Percentiles rank a stretch among this genome's conserved stretches.
phyloP scores from a whole-genome alignment of 2,329 filamentous ascomycete genomes.

The Cercospora sp. region DNA sequence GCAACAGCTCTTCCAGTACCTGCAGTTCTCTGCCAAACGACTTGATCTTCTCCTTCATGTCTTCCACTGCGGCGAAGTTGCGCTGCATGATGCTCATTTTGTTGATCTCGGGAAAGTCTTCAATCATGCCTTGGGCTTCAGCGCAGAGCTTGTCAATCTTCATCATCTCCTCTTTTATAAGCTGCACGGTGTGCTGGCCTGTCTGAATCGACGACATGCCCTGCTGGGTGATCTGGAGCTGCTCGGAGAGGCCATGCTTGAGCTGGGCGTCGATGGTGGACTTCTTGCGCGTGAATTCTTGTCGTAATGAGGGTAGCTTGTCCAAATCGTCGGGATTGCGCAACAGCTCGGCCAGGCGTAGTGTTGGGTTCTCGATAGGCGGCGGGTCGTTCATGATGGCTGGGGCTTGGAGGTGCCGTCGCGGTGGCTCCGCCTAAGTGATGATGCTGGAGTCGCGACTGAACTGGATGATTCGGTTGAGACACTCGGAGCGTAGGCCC shows the following conservation, averaged over 20 bases:
- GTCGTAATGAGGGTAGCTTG: constrained; percentile 85
- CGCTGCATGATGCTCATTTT: constrained; percentile 89
- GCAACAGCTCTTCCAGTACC: constrained; percentile 74
- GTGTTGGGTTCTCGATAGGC: constrained; percentile 37
- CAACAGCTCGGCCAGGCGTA: constrained; percentile 85
- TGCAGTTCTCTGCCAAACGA: constrained; percentile 77
- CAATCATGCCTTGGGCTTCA: constrained; percentile 95
- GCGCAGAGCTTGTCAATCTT: constrained; percentile 97
- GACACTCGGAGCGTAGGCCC: not conserved
- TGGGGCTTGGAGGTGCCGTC: not conserved
- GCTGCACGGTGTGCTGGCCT: constrained; percentile 85
- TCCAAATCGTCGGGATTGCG: constrained; percentile 96
- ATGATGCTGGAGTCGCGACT: not conserved
- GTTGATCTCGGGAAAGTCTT: constrained; percentile 92
- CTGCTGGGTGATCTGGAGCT: constrained; percentile 89
- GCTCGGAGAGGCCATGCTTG: constrained; percentile 81
- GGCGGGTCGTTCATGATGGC: constrained; percentile 34
- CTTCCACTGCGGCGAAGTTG: constrained; percentile 91
- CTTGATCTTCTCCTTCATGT: constrained; percentile 89
- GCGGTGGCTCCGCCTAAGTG: not conserved
- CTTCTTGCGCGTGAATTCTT: constrained; percentile 94
- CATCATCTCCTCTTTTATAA: constrained; percentile 97
- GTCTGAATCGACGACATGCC: constrained; percentile 88
- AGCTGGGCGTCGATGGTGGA: constrained; percentile 86
- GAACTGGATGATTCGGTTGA: not conserved